Evolutionary conservation across 148 eudicot genomes (phyloP), one percentile per base, ranked within the genome.

Genomic region (Nepenthes gracilis): DNA sequence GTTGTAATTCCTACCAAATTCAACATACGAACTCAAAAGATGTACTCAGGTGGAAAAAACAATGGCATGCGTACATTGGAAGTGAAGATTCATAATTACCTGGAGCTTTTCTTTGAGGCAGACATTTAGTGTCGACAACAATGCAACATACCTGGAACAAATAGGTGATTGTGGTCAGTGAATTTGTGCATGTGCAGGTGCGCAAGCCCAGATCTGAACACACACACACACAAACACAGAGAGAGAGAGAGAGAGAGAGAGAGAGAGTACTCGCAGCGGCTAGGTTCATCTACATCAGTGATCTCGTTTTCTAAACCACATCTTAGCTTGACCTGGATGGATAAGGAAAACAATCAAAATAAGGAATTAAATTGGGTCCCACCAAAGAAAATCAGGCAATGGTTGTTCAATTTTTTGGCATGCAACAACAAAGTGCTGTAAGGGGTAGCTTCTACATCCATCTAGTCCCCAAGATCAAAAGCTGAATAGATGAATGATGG

Each of bases 201-300:
- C 23, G 23, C 23, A 23, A 23, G 23, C 23, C 23, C 23, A 23
- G 23, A 23, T 23, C 23, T 23, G 23, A 0, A 23, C 23, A 23
- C 23, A 23, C 23, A 23, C 23, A 23, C 23, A 23, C 23, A 23
- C 23, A 23, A 23, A 23, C 23, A 23, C 23, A 23, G 23, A 23
- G 23, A 23, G 23, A 23, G 23, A 23, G 23, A 23, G 23, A 52
- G 40, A 55, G 50, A 9, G 23, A 59, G 50, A 45, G 62, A 32
- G 68, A 64, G 54, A 57, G 43, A 61, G 57, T 88, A 93, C 98
- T 93, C 98, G 96, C 98, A 93, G 74, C 98, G 98, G 78, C 98
- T 93, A 67, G 98, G 98, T 71, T 93, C 98, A 63, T 77, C 98
- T 60, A 93, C 84, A 70, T 93, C 98, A 35, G 85, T 69, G 32